These are phyloP conservation scores for Trichoderma oligosporum DNA, from an alignment of 2,329 filamentous ascomycete genomes.

Conservation along the genomic window DNA sequence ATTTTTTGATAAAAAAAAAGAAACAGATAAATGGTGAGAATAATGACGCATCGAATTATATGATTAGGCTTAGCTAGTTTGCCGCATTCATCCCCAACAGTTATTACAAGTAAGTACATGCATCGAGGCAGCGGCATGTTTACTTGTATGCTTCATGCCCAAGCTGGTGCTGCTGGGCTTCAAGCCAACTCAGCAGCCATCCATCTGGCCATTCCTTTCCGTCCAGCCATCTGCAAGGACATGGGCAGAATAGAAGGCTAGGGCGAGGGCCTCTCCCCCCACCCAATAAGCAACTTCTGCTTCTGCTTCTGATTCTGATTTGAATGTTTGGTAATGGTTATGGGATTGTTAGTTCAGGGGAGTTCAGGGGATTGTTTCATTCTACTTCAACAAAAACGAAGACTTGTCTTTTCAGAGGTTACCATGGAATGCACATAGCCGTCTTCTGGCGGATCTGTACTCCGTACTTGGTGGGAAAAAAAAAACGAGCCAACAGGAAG, in stretches of 20 bases:
- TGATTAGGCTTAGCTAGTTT: conserved; percentile 11
- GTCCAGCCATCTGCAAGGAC: conserved; percentile 2
- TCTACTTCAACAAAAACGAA: neutral
- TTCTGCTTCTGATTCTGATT: neutral
- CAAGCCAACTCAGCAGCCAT: conserved; percentile 19
- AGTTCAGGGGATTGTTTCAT: neutral
- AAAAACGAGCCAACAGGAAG: conserved; percentile 3
- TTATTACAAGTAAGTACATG: neutral
- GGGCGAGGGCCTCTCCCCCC: neutral
- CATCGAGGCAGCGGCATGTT: neutral
- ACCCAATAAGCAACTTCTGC: neutral
- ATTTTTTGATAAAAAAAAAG: neutral
- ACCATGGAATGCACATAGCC: conserved; percentile 14
- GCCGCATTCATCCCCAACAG: conserved; percentile 5
- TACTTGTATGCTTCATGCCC: conserved; percentile 10
- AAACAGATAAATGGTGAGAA: neutral
- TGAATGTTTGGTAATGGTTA: neutral
- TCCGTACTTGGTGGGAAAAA: too few relatives aligned
- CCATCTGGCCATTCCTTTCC: too few relatives aligned
- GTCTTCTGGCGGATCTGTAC: conserved; percentile 9
- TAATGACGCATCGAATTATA: conserved; percentile 1
- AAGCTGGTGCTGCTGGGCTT: conserved; percentile 16
- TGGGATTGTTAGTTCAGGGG: neutral
- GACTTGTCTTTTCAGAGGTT: conserved; percentile 9
- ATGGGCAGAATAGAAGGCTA: conserved; percentile 5